phyloP scores from a whole-genome alignment of 116 monocot species.

The Papilionanthe hybrid region DNA sequence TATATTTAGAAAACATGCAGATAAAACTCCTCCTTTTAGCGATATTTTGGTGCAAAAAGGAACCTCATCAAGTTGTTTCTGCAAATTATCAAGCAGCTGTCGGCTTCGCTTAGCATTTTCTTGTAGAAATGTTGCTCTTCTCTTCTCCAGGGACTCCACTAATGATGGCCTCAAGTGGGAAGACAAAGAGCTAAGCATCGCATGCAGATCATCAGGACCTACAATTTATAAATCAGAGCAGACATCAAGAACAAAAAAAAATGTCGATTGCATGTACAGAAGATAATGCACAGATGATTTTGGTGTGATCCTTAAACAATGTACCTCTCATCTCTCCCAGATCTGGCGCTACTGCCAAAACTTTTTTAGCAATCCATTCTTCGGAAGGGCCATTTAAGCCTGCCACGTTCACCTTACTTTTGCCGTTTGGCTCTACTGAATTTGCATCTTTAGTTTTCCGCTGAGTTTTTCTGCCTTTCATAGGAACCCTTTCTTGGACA shows the following conservation, averaged over 20 bases:
- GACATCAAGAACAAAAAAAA: not conserved
- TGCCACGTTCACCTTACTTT: constrained; percentile 52
- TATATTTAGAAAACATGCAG: not conserved
- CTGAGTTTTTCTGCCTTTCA: constrained; percentile 77
- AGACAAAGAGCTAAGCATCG: constrained; percentile 38
- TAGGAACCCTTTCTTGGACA: constrained; percentile 43
- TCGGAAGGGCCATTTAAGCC: constrained; percentile 56
- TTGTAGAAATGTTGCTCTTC: constrained; percentile 50
- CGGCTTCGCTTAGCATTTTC: constrained; percentile 80
- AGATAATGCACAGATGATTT: not conserved
- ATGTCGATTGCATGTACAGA: not conserved
- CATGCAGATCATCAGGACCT: constrained; percentile 63
- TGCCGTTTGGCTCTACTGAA: constrained; percentile 32
- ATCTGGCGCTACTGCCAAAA: constrained; percentile 59
- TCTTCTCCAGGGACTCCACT: constrained; percentile 64
- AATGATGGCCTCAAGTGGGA: constrained; percentile 83
- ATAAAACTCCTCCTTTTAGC: not conserved
- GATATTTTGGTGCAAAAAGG: constrained; percentile 2
- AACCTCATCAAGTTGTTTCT: constrained; percentile 95
- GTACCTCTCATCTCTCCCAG: constrained; percentile 83
- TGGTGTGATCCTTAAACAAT: not conserved
- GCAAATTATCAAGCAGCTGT: constrained; percentile 71
- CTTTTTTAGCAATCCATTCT: constrained; percentile 69
- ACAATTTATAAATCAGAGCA: not conserved
- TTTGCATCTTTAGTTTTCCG: constrained; percentile 59